Evolutionary conservation across 2,329 filamentous ascomycete genomes (phyloP).

Genomic region (Lojkania enalia): DNA sequence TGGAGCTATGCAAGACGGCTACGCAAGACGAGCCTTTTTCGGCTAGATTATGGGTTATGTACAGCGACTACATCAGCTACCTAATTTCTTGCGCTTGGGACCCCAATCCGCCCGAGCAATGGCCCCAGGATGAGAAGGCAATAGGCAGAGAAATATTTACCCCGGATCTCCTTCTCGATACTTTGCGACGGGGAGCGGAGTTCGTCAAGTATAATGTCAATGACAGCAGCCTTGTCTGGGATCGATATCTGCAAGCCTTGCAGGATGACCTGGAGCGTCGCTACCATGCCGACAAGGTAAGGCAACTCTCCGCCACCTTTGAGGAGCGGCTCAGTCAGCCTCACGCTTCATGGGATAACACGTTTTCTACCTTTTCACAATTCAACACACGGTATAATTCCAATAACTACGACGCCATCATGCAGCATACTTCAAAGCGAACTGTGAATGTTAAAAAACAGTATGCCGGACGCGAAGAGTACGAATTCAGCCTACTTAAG

Average conservation of each 20-base stretch:
- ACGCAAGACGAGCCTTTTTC: constrained; percentile 73
- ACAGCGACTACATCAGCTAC: constrained; percentile 76
- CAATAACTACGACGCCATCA: constrained; percentile 71
- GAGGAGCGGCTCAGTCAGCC: constrained; percentile 71
- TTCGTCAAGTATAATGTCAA: constrained; percentile 73
- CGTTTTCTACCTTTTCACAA: constrained; percentile 72
- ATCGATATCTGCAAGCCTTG: constrained; percentile 74
- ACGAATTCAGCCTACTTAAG: constrained; percentile 67
- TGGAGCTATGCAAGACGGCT: constrained; percentile 73
- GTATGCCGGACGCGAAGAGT: constrained; percentile 66
- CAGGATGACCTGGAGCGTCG: constrained; percentile 66
- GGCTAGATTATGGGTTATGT: constrained; percentile 73
- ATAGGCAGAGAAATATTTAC: constrained; percentile 73
- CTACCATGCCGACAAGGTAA: constrained; percentile 58
- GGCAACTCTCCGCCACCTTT: constrained; percentile 70
- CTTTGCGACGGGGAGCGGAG: constrained; percentile 73
- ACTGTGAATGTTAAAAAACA: constrained; percentile 66
- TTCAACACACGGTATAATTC: constrained; percentile 74
- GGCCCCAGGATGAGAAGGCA: constrained; percentile 68
- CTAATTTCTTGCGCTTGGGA: constrained; percentile 68
- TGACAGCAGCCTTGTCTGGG: constrained; percentile 79
- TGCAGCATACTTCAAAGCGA: constrained; percentile 67
- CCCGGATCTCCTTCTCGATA: constrained; percentile 65
- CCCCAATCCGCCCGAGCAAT: constrained; percentile 49
- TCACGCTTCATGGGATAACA: constrained; percentile 74